Base-by-base conservation (phyloP, 2,329 filamentous ascomycete species). In the Aspergillus floridensis region DNA sequence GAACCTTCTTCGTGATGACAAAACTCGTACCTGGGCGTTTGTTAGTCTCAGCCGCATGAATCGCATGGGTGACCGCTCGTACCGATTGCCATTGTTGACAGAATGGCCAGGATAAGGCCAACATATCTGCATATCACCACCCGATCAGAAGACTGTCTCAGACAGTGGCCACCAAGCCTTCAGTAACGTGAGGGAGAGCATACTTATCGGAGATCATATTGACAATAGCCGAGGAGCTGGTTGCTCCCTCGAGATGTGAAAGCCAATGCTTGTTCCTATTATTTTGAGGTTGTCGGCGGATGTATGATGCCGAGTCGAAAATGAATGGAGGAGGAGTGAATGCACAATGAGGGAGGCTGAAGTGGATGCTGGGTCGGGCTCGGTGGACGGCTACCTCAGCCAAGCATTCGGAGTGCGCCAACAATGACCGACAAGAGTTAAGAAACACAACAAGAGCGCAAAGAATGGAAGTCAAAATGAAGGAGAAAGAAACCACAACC, bases 1-100 rank as follows among this genome's bases (percentile, higher is more conserved):
- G 76, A 80, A 95, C 91, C 85, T 97, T 98, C 81, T 99, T 99
- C 51, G 96, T 99, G 71, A 99, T 97, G 68, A 99, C 93, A 77
- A 99, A 99, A 84, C 93, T 96, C 54, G 91, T 92, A 72, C 92
- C 92, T 95, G 68, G 38, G 31, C 22, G 26, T 32, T 50, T n/a
- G 63, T 69, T 60, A 67, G 51, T 54, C 38, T 3, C 4, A 49
- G 38, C 47, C 11, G 4, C 4, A 32, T 55, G 16, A 16, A 6
- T 19, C 14, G 3, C 10, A 32, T 2, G 14, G 35, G n/a, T 35
- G 10, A 35, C 49, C 56, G 3, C 41, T 59, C 71, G 57, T 74
- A 78, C 76, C 76, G 60, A 81, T 81, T 51, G 77, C 78, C 72
- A 80, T 73, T 51, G 79, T 80, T n/a, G 78, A 80, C 50, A 76